Base-by-base conservation (phyloP, 768 basidiomycete species). In the Nevesoporus exiguus region DNA sequence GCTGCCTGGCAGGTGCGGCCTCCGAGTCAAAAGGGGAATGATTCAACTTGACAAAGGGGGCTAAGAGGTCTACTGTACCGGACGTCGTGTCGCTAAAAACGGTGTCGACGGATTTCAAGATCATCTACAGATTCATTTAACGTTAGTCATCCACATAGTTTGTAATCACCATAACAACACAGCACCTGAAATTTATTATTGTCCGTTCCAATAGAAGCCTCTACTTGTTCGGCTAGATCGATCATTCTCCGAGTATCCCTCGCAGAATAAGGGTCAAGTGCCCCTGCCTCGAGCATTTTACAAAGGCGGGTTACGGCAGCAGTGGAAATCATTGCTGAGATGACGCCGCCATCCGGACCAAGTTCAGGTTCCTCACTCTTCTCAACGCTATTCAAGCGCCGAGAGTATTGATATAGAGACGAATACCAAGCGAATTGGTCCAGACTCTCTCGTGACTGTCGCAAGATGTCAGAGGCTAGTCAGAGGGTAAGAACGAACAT, bases 391-490 rank as follows among this genome's bases (percentile, higher is more conserved):
- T 81, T 82, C 13, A 80, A 78, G 10, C 56, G 55, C 27, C 54
- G 61, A 10, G 87, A 92, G 66, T 95, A 97, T 27, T 81, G 78
- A 63, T 93, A 85, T 4, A 97, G 70, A 2, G 84, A 80, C 27
- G 78, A 72, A 68, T 90, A 94, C 93, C 94, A 98, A 27, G 77
- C 72, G 73, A 94, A 98, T 52, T 80, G 81, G 64, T 96, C 88
- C 21, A 98, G 66, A 61, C 77, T 82, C 43, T 73, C 70, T 80
- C 79, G 84, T 83, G 58, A 56, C 60, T 64, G 39, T 45, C 39
- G 40, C 29, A 34, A 50, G 33, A 30, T 51, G 46, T 63, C 29
- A 64, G 47, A 22, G 39, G 19, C 5, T 19, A 21, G 36, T 30
- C 34, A 31, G 30, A 51, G 34, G 31, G 24, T 19, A 42, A 36